Percentiles rank a stretch among this genome's conserved stretches.
These are phyloP conservation scores for Fagopyrum tataricum DNA, from an alignment of 148 eudicot species.

Conservation along the genomic window DNA sequence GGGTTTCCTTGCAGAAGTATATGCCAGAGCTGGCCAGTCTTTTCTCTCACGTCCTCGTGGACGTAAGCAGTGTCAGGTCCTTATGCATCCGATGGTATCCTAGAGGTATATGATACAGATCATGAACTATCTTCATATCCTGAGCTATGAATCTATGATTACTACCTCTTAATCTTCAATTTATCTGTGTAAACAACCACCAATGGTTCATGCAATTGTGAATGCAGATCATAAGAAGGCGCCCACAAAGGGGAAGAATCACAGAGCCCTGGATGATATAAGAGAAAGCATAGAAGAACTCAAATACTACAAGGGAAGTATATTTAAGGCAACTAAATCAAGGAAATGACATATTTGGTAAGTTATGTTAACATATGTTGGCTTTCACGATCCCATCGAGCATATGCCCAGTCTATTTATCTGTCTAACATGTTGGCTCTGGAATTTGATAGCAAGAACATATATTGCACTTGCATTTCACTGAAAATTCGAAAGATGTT, in stretches of 20 bases:
- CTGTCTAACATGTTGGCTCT: too few relatives aligned
- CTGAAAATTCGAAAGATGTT: background rate
- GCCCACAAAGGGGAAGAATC: conserved; percentile 67
- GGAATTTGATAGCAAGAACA: too few relatives aligned
- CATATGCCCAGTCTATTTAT: too few relatives aligned
- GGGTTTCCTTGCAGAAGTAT: conserved; percentile 56
- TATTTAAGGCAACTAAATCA: conserved; percentile 46
- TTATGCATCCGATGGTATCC: conserved; percentile 86
- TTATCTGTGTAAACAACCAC: background rate
- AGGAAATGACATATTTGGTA: conserved; percentile 25
- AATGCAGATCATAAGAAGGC: conserved; percentile 46
- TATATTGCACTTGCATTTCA: background rate
- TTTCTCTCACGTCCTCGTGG: conserved; percentile 77
- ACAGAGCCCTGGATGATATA: conserved; percentile 91
- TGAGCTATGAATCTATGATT: background rate
- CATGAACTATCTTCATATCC: background rate
- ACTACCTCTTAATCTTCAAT: background rate
- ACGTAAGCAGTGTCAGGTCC: conserved; percentile 88
- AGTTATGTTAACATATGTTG: background rate
- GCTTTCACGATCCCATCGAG: background rate
- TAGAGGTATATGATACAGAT: conserved; percentile 37
- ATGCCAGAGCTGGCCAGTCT: conserved; percentile 89
- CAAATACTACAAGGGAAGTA: conserved; percentile 60
- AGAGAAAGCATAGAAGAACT: conserved; percentile 89
- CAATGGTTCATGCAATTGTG: background rate